Evolutionary conservation across 768 basidiomycete species (phyloP).

Genomic region (Podaxis carcinomalis): DNA sequence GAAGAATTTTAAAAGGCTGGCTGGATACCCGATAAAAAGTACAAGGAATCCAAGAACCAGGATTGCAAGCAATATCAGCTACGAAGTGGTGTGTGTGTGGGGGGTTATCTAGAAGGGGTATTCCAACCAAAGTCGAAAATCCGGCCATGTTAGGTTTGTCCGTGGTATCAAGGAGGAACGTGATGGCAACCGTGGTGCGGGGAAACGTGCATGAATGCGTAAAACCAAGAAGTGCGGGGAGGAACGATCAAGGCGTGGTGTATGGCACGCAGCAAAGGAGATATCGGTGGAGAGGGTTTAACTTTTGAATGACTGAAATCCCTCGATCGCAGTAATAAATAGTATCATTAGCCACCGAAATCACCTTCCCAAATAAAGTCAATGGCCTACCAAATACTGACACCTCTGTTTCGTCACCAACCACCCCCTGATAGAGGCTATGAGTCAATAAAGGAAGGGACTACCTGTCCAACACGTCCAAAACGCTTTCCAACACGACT

Average conservation of each 20-base stretch:
- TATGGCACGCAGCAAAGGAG: background rate
- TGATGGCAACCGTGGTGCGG: background rate
- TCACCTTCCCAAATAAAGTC: background rate
- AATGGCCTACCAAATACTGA: background rate
- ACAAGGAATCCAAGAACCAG: background rate
- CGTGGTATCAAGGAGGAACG: background rate
- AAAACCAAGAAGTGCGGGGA: background rate
- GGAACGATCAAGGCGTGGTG: background rate
- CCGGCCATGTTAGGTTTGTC: background rate
- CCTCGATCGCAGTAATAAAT: background rate
- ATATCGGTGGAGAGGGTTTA: background rate
- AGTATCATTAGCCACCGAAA: background rate
- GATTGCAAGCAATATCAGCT: background rate
- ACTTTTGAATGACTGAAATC: background rate
- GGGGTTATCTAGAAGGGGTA: background rate
- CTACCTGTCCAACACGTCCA: conserved; percentile 31
- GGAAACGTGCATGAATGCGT: background rate
- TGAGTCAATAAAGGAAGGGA: background rate
- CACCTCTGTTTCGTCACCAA: background rate
- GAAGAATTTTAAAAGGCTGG: background rate
- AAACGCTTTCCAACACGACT: conserved; percentile 70
- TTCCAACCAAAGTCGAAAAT: background rate
- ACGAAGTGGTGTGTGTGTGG: too few species aligned
- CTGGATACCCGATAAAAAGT: background rate
- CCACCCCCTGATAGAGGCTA: background rate